Evolutionary conservation across 495 filamentous ascomycete species (phyloP), one percentile per base, ranked within the genome.

Genomic region (Neurospora sp.): DNA sequence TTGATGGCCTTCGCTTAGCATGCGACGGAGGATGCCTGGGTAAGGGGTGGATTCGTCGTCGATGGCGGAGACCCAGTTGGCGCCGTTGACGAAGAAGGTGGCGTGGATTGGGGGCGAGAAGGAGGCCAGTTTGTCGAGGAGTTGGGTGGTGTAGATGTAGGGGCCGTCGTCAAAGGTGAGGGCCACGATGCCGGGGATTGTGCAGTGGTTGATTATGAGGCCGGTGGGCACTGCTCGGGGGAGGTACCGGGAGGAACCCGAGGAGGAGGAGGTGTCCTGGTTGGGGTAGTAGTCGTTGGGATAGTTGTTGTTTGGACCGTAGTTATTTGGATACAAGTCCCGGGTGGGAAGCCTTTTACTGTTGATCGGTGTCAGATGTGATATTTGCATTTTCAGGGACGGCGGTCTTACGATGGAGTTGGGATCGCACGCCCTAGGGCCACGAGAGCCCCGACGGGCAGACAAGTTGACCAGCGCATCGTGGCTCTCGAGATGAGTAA

Each of bases 51-150:
- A 78, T 5, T 78, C 77, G 35, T 80, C 75, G 44, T 74, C 75
- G 59, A 91, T 89, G 4, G 85, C 86, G 68, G 88, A 89, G 68
- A 84, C 85, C 71, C 86, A 87, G 78, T 92, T 92, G 81, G 88
- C 86, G 10, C 90, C 91, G 44, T 89, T 91, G 75, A 93, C 80
- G 79, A 93, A 93, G 79, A 93, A 93, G 14, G 91, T 93, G 3
- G 88, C 91, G 70, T 87, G 88, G 18, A 86, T 86, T 20, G 82
- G 78, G 77, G 90, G 89, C 38, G 80, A 76, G 44, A 31, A 59
- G 65, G 75, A 65, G 77, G 37, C 77, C 4, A 81, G 70, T 16
- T 74, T 46, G 20, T 83, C 81, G 44, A 83, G 71, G 53, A 83
- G 69, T 10, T 74, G 73, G 22, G 18, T 46, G 20, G 81, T 83